Conservation (phyloP, 768 basidiomycete genomes). For the Mycena galopus region DNA sequence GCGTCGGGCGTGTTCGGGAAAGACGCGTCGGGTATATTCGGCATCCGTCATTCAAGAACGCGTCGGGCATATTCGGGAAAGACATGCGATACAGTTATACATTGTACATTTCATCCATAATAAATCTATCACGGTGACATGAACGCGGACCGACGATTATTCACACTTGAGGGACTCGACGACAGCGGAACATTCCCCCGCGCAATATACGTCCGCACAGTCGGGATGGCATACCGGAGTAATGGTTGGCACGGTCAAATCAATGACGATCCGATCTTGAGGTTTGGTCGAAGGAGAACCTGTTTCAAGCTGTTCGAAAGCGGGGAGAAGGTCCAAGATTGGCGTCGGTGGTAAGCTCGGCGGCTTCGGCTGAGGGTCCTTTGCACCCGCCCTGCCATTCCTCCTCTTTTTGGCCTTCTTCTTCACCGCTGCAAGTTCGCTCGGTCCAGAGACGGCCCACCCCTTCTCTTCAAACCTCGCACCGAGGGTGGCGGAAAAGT, state of each 20-base stretch:
- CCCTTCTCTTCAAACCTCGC: slow-evolving; percentile 16
- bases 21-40: too few relatives aligned
- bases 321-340: background rate
- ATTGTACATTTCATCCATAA: too few relatives aligned
- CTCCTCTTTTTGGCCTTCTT: slow-evolving; percentile 26
- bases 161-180: background rate
- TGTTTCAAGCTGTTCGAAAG: slow-evolving; percentile 11
- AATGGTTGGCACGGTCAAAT: slow-evolving; percentile 6
- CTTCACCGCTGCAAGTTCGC: slow-evolving; percentile 3
- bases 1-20: background rate
- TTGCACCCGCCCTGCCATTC: background rate
- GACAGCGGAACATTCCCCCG: slow-evolving; percentile 13
- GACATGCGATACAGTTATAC: too few relatives aligned
- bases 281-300: background rate
- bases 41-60: too few relatives aligned
- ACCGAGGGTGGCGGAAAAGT: slow-evolving; percentile 7
- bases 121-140: too few relatives aligned
- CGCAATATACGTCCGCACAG: slow-evolving; percentile 17
- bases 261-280: background rate
- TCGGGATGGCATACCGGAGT: slow-evolving; percentile 8
- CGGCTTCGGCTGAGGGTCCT: background rate
- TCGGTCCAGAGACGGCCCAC: slow-evolving; percentile 9
- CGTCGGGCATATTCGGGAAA: too few relatives aligned
- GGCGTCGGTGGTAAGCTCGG: background rate
- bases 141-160: background rate